Evolutionary conservation across 768 basidiomycete species (phyloP), one percentile per base, ranked within the genome.

Genomic region (Hydnum rufescens): DNA sequence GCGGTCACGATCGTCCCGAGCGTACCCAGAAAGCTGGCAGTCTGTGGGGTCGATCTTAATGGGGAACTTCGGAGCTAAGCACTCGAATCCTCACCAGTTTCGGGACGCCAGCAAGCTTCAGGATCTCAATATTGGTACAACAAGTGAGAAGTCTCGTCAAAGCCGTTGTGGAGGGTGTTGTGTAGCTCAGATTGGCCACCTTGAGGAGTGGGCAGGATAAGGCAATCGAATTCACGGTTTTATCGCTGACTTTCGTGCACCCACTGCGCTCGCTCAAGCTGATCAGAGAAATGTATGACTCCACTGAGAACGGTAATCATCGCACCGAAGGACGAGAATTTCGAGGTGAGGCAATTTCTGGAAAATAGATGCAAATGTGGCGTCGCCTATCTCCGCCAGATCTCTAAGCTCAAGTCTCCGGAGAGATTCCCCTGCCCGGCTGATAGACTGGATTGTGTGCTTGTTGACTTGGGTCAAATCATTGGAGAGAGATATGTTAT

Each of bases 61-160:
- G 43, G 32, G 4, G n/a, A 22, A 32, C 4, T 16, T 22, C 29
- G 5, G 2, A 42, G 1, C 32, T 8, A 49, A 28, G 28, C 36
- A 4, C 5, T 5, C 29, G 6, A 32, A 30, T 25, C 64, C 71
- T 59, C 51, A 73, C 81, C 75, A 79, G 78, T 58, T 70, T 77
- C 8, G 67, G 62, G 51, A 81, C 70, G 3, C 75, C 77, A 3
- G 80, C 77, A 3, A 78, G 62, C 59, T 82, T 82, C 39, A 82
- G 60, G 0, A 74, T 71, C 57, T 75, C 68, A 18, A 82, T 55
- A 5, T 66, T 58, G 22, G 59, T 57, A 54, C 71, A 70, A 46
- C 60, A 63, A 3, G 63, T 58, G 0, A 77, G 60, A 18, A 78
- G 57, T 5, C 68, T 64, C 1, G 67, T 65, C 4, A 82, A 60